Evolutionary conservation across 177 flowering plant genomes (phyloP), one percentile per base, ranked within the genome.

Genomic region (Vitis hybrid): DNA sequence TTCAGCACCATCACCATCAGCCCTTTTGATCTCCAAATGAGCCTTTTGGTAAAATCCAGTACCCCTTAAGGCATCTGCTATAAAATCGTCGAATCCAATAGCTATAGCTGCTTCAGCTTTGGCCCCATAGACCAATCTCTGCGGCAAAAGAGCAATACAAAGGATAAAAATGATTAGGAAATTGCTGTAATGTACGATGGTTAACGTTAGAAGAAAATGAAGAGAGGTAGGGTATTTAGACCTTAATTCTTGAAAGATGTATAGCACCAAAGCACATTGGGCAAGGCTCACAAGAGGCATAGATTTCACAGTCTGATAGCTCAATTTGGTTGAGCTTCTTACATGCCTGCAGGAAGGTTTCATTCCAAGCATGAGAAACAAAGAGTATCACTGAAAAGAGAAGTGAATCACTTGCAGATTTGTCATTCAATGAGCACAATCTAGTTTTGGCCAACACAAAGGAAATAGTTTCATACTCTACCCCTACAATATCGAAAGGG

Each of bases 211-310:
- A 6, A 49, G 18, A 61, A 65, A 49, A 21, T 14, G 16, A 55
- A 15, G 16, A 57, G 52, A 50, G 58, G 16, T 16, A 50, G 49
- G 48, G 12, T 4, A 16, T 54, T 11, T 15, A 11, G 16, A 94
- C 99, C 98, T 93, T 94, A 55, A 93, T 80, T 80, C 98, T 84
- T 19, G 99, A 91, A 65, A 94, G 98, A 80, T 91, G 97, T 82
- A 94, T 91, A 14, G 99, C 99, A 58, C 98, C 99, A 70, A 95
- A 95, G 83, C 99, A 95, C 99, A 95, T 95, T 12, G 99, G 99
- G 67, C 99, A 95, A 35, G 99, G 99, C 81, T 95, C 99, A 64
- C 99, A 93, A 11, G 99, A 95, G 3, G 99, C 90, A 74, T 95
- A 93, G 8, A 95, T 91, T 79, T 95, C 99, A 66, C 98, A 95